Evolutionary conservation across 2,329 filamentous ascomycete species (phyloP).

Genomic region (Colletotrichum eremochloae): DNA sequence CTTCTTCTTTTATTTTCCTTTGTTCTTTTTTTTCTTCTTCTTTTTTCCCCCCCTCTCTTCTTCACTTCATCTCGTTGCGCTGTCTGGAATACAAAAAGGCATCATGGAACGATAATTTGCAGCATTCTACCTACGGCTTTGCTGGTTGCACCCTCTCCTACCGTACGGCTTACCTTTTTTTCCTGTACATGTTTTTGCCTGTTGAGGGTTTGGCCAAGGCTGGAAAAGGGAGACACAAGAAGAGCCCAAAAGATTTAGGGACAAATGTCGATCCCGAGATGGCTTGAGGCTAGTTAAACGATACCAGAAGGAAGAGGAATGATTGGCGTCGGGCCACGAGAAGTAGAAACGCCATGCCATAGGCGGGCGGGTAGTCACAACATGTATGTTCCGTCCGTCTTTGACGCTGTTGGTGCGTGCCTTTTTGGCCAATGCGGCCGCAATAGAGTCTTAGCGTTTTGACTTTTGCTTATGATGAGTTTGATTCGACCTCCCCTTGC

Average conservation of each 20-base stretch:
- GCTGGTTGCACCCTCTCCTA: constrained; percentile 17
- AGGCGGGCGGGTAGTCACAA: neutral
- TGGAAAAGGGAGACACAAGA: neutral
- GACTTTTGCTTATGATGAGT: constrained; percentile 1
- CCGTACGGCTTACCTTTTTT: constrained; percentile 36
- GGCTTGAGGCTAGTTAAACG: neutral
- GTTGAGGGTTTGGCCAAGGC: constrained; percentile 24
- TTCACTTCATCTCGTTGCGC: constrained; percentile 37
- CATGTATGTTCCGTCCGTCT: neutral
- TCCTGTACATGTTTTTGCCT: constrained; percentile 36
- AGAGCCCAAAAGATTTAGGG: neutral
- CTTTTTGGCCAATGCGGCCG: constrained; percentile 25
- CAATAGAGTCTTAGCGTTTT: constrained; percentile 34
- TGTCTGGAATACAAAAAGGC: constrained; percentile 32
- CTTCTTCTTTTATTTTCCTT: constrained; percentile 8
- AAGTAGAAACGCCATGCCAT: neutral
- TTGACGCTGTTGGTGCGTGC: constrained; percentile 29
- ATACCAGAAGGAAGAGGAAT: constrained; percentile 9
- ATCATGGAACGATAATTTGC: constrained; percentile 16
- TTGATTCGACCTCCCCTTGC: neutral
- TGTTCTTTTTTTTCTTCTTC: constrained; percentile 30
- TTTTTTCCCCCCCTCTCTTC: constrained; percentile 12
- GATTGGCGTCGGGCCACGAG: constrained; percentile 2
- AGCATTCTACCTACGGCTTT: constrained; percentile 3
- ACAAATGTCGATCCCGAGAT: neutral